Percentiles rank a stretch among this genome's conserved stretches.
Evolutionary conservation across 208 protist genomes (phyloP).

Genomic region (Crithidia sp.): DNA sequence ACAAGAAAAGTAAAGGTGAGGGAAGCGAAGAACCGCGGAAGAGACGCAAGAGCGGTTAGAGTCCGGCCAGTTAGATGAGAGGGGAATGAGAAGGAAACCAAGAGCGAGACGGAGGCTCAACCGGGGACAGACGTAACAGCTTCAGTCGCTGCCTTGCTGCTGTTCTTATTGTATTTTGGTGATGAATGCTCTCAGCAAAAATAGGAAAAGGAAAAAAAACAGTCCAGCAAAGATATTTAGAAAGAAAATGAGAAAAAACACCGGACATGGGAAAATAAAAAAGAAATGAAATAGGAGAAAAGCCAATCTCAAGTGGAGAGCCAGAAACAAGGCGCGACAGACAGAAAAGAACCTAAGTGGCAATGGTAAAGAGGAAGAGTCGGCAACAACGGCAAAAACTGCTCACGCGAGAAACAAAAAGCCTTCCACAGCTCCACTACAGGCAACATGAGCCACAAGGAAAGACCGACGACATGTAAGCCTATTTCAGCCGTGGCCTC

Average conservation of each 20-base stretch:
- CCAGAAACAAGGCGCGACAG: not conserved
- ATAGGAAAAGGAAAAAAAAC: conserved; percentile 9
- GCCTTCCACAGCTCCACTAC: not conserved
- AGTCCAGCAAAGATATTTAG: not conserved
- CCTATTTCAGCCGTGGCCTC: too few relatives aligned
- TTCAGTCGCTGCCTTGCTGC: too few relatives aligned
- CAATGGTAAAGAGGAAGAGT: not conserved
- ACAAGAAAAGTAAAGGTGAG: too few relatives aligned
- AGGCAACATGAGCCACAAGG: too few relatives aligned
- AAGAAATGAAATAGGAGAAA: conserved; percentile 15
- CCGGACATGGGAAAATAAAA: not conserved
- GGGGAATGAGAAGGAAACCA: too few relatives aligned
- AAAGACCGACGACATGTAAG: too few relatives aligned
- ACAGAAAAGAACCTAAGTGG: not conserved
- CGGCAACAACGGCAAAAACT: not conserved
- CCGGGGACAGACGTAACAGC: too few relatives aligned
- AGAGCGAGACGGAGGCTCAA: too few relatives aligned
- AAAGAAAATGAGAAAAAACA: not conserved
- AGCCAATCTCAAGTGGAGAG: conserved; percentile 1
- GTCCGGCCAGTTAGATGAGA: too few relatives aligned
- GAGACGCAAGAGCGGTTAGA: too few relatives aligned
- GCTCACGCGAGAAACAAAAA: not conserved
- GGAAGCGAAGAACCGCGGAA: too few relatives aligned
- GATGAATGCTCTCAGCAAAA: not conserved
- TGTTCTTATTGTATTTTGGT: too few relatives aligned